phyloP scores from a whole-genome alignment of 345 rosid species.

The Raphanus sativus region DNA sequence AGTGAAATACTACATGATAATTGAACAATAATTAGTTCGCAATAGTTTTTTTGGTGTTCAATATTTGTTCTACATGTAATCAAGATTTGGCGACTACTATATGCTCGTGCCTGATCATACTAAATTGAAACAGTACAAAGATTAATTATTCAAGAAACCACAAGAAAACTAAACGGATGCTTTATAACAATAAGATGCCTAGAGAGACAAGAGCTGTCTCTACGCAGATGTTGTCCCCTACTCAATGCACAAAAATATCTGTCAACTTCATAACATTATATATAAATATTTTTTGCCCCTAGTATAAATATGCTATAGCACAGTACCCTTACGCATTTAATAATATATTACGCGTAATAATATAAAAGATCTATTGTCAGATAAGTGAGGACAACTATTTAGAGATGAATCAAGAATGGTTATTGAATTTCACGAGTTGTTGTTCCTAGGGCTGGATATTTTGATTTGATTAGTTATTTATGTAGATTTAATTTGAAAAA shows the following conservation, averaged over 20 bases:
- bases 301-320: not conserved
- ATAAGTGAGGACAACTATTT: conserved; percentile 11
- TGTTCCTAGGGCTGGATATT: not conserved
- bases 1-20: not conserved
- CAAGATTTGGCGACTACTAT: not conserved
- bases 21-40: not conserved
- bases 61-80: not conserved
- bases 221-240: conserved; percentile 36
- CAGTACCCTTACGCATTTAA: not conserved
- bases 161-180: not conserved
- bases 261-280: not conserved
- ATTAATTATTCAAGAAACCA: not conserved
- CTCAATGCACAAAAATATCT: conserved; percentile 25
- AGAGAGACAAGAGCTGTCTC: conserved; percentile 37
- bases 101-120: conserved; percentile 9
- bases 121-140: conserved; percentile 8
- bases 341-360: not conserved
- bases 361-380: conserved; percentile 5
- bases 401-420: conserved; percentile 14
- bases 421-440: conserved; percentile 17
- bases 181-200: conserved; percentile 23
- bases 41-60: not conserved
- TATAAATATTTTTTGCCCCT: not conserved
- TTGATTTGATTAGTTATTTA: too few species aligned
- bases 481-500: too few species aligned